phyloP scores from a whole-genome alignment of 2,329 filamentous ascomycete genomes.

The Fonsecaea monophora region DNA sequence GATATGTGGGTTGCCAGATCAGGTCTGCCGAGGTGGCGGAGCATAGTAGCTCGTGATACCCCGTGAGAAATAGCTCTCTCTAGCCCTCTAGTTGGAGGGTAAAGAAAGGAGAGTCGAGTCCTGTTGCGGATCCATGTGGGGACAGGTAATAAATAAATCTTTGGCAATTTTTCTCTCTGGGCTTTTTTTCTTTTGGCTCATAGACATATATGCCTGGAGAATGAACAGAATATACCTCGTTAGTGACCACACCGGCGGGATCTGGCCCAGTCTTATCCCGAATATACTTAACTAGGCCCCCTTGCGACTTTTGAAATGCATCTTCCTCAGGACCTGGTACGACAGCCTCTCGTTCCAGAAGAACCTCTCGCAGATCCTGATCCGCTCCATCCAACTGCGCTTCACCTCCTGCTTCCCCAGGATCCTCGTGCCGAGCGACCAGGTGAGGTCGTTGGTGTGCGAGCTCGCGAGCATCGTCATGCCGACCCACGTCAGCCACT shows the following conservation, averaged over 20 bases:
- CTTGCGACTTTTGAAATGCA: neutral
- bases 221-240: neutral
- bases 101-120: too few relatives aligned
- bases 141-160: too few relatives aligned
- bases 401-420: neutral
- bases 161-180: too few relatives aligned
- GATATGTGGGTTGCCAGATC: too few relatives aligned
- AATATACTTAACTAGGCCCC: constrained; percentile 40
- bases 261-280: neutral
- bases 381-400: neutral
- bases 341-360: neutral
- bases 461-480: constrained; percentile 2
- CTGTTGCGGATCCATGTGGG: too few relatives aligned
- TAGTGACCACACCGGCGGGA: neutral
- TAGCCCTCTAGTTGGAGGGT: too few relatives aligned
- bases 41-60: too few relatives aligned
- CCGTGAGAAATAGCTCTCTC: too few relatives aligned
- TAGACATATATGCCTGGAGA: too few relatives aligned
- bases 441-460: neutral
- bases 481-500: neutral
- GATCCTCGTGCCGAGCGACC: neutral
- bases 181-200: too few relatives aligned
- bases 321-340: neutral
- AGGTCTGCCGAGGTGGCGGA: too few relatives aligned
- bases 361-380: neutral